A percentile compares a stretch with the other conserved stretches of the same genome.
Evolutionary conservation across 1,284 basidiomycete genomes (phyloP).

Genomic region (Fomitopsis palustris): DNA sequence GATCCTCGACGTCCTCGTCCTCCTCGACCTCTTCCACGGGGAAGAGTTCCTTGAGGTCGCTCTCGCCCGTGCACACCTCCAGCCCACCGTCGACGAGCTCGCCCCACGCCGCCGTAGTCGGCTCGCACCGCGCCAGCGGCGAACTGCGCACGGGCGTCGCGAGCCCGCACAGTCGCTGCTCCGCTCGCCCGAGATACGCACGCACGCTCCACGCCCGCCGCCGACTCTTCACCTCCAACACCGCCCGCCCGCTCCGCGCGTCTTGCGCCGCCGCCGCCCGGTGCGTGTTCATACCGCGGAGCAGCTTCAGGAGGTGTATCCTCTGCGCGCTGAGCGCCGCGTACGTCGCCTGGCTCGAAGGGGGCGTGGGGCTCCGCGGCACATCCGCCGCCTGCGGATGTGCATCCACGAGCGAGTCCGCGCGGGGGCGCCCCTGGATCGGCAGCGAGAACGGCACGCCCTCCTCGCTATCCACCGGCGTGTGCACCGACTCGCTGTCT

Average conservation of each 20-base stretch:
- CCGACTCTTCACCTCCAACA: slow-evolving; percentile 47
- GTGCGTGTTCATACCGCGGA: slow-evolving; percentile 34
- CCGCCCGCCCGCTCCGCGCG: slow-evolving; percentile 34
- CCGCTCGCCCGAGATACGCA: slow-evolving; percentile 30
- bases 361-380: slow-evolving; percentile 19
- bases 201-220: slow-evolving; percentile 54
- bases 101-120: slow-evolving; percentile 19
- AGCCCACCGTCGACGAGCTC: slow-evolving; percentile 2
- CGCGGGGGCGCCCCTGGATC: slow-evolving; percentile 11
- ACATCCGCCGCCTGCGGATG: slow-evolving; percentile 9
- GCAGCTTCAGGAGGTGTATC: slow-evolving; percentile 38
- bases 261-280: slow-evolving; percentile 36
- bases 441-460: slow-evolving; percentile 5
- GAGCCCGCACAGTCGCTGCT: slow-evolving; percentile 33
- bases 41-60: slow-evolving; percentile 33
- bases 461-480: slow-evolving; percentile 36
- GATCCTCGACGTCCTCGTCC: slow-evolving; percentile 24
- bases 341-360: slow-evolving; percentile 29
- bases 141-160: slow-evolving; percentile 41
- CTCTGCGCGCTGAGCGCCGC: slow-evolving; percentile 34
- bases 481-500: slow-evolving; percentile 50
- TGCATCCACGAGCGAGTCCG: slow-evolving; percentile 1
- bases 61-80: slow-evolving; percentile 22
- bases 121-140: slow-evolving; percentile 33
- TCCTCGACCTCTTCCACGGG: slow-evolving; percentile 49